Evolutionary conservation across 139 green algal genomes (phyloP), one percentile per base, ranked within the genome.

Genomic region (Picochlorum sp.): DNA sequence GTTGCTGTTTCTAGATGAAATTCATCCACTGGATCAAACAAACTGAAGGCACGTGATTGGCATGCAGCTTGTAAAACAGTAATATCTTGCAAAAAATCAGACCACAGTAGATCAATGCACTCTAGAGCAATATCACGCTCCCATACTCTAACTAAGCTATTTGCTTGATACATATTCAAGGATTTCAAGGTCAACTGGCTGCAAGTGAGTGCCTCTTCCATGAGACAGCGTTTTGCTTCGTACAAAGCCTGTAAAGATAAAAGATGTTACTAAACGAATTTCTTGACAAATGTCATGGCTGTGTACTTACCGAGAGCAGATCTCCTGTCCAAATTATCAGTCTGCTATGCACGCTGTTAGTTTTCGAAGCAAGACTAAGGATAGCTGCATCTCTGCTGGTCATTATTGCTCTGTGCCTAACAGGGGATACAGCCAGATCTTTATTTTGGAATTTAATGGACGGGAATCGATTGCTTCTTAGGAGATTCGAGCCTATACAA

Each of bases 1-100:
- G 39, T 47, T 14, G 39, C 39, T 47, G 39, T 28, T 31, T 74
- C 67, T 13, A 69, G 41, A 30, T 36, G 3, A 25, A 65, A 74
- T 50, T 74, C 67, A 3, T 65, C 24, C 10, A 55, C 24, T 2
- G 67, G 67, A 44, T 61, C 45, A 7, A 65, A 59, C 6, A 24
- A 8, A 4, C 44, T 32, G 44, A 65, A 69, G 26, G 60, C 31
- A 24, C 60, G 20, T 12, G 25, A 25, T 18, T n/a, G 14, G 13
- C 13, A 50, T 28, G 50, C 61, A 29, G 6, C 14, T 26, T 37
- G 31, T n/a, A 68, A 22, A 14, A 32, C 24, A 28, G 32, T 33
- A 10, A 31, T 14, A 28, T 68, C 65, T 57, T 54, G 16, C 2
- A 74, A 29, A 33, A 74, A 74, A 22, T 61, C 67, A 7, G 31